Base-by-base conservation (phyloP, 345 rosid species). In the Linum tenue region DNA sequence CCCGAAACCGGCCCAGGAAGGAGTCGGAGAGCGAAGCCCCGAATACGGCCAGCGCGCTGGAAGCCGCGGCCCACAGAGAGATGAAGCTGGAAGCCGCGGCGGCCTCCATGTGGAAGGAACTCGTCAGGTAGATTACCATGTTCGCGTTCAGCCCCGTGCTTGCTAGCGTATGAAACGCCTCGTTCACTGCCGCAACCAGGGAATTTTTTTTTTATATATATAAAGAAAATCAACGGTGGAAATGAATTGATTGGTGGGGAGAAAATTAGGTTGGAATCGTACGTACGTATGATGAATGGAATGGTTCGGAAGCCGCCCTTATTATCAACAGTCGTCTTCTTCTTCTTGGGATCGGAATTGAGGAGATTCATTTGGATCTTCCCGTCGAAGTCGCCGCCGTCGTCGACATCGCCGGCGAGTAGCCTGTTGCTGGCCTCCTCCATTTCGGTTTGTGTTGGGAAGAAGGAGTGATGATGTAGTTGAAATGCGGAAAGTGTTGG, bases 1-100 rank as follows among this genome's bases (percentile, higher is more conserved):
- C 50, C 16, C n/a, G 43, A 22, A 62, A 62, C 35, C 64, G 64
- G 41, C 64, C 64, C 31, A 62, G 12, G 50, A 62, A 62, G 5
- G 64, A 62, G 41, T 62, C 64, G 16, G 64, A 62, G 17, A 62
- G 50, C 22, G 17, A 15, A 62, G 64, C 64, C 2, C 64, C 64
- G n/a, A 62, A 15, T 14, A 62, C 22, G n/a, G 64, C 50, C 51
- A 41, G 5, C 8, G 8, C 15, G 5, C 16, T 38, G n/a, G 64
- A 39, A 41, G 42, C 17, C 2, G 64, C 48, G 7, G 64, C 39
- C 64, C 64, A 62, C 17, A 62, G 22, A 10, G 50, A 62, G 64
- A 62, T 41, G 17, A 62, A 10, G 50, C 22, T 39, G 35, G 11
- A 15, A 2, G 48, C 31, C 3, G 31, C 15, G 7, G 43, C 64